These are phyloP conservation scores for Camelina sativa DNA, from an alignment of 345 rosid species.

Conservation along the genomic window DNA sequence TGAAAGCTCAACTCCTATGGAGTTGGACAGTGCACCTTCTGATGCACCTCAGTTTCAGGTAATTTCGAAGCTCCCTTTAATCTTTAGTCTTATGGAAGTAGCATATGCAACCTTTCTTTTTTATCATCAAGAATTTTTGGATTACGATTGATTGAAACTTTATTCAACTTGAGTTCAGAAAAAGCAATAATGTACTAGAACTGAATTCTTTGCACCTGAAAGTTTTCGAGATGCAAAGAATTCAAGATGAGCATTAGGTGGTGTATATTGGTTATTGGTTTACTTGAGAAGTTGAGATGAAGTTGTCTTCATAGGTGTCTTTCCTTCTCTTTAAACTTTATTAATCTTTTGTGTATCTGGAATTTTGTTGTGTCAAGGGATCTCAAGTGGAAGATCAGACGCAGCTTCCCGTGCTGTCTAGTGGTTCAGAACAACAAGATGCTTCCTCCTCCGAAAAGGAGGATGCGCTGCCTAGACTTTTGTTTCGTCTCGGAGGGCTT, in stretches of 20 bases:
- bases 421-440: slow-evolving; percentile 34
- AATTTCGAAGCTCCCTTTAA: slow-evolving; percentile 6
- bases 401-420: slow-evolving; percentile 42
- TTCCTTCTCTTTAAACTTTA: slow-evolving; percentile 19
- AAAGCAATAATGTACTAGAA: slow-evolving; percentile 38
- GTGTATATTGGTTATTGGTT: slow-evolving; percentile 15
- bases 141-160: slow-evolving; percentile 49
- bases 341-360: slow-evolving; percentile 18
- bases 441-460: slow-evolving; percentile 45
- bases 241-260: slow-evolving; percentile 21
- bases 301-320: slow-evolving; percentile 14
- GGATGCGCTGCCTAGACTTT: slow-evolving; percentile 51
- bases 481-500: slow-evolving; percentile 71
- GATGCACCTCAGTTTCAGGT: slow-evolving; percentile 66
- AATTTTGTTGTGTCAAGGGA: slow-evolving; percentile 43
- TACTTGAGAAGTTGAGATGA: slow-evolving; percentile 26
- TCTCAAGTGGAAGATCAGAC: slow-evolving; percentile 40
- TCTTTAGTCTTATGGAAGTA: slow-evolving; percentile 20
- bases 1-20: slow-evolving; percentile 57
- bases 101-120: slow-evolving; percentile 28
- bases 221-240: not conserved
- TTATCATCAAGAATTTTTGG: slow-evolving; percentile 3
- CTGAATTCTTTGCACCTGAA: slow-evolving; percentile 15
- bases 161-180: slow-evolving; percentile 43
- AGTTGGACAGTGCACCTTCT: slow-evolving; percentile 43